phyloP scores from a whole-genome alignment of 2,329 filamentous ascomycete genomes.

The Chaetomium globosum region DNA sequence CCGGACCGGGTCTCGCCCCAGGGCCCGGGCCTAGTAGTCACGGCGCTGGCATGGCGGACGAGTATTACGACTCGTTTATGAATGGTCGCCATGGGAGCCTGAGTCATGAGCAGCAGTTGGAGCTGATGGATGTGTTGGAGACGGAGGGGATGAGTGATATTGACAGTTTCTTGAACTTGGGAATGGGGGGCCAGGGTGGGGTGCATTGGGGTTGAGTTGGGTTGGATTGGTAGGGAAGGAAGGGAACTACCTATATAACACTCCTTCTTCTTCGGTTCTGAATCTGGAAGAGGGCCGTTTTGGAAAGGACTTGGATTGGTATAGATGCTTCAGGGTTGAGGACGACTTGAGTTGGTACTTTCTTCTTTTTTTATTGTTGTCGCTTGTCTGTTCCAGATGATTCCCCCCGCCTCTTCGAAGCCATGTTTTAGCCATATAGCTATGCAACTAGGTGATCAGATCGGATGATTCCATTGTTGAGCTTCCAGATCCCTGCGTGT shows the following conservation, averaged over 20 bases:
- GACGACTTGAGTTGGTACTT: background rate
- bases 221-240: background rate
- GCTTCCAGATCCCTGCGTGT: background rate
- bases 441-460: background rate
- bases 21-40: background rate
- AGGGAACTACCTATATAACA: background rate
- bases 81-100: conserved; percentile 67
- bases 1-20: no score
- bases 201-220: conserved; percentile 24
- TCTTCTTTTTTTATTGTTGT: background rate
- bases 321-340: background rate
- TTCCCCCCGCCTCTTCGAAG: conserved; percentile 3
- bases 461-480: background rate
- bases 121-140: conserved; percentile 80
- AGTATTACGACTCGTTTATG: conserved; percentile 33
- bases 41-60: background rate
- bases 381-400: background rate
- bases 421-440: background rate
- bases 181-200: conserved; percentile 23
- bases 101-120: conserved; percentile 77
- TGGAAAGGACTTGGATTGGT: background rate
- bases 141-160: conserved; percentile 66
- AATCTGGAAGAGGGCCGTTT: background rate
- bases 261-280: background rate
- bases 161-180: conserved; percentile 58